These are phyloP conservation scores for Sclerotinia minor DNA, from an alignment of 2,329 filamentous ascomycete genomes.

Conservation along the genomic window DNA sequence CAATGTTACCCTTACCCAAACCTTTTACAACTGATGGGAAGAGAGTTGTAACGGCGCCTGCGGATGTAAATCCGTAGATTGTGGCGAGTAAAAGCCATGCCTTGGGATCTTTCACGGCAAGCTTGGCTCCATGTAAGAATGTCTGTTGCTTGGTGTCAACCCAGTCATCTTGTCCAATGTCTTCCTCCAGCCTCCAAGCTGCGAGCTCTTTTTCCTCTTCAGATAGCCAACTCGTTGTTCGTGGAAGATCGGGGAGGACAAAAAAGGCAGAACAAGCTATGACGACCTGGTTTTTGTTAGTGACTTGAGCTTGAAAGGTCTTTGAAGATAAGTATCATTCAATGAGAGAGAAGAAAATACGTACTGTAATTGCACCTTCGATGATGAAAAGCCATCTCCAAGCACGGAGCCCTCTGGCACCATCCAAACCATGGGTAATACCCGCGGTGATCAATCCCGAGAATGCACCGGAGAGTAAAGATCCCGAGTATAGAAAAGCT, in stretches of 20 bases:
- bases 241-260: conserved; percentile 54
- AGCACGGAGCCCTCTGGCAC: conserved; percentile 49
- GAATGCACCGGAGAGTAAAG: conserved; percentile 49
- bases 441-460: conserved; percentile 52
- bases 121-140: conserved; percentile 20
- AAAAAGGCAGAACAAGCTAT: conserved; percentile 30
- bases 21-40: conserved; percentile 31
- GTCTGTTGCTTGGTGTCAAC: conserved; percentile 23
- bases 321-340: background rate
- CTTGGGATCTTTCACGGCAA: conserved; percentile 20
- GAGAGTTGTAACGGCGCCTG: conserved; percentile 38
- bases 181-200: conserved; percentile 26
- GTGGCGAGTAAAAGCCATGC: conserved; percentile 23
- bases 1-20: background rate
- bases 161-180: conserved; percentile 25
- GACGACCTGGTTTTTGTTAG: conserved; percentile 13
- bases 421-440: conserved; percentile 50
- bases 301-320: background rate
- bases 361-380: conserved; percentile 46
- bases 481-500: conserved; percentile 49
- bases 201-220: conserved; percentile 49
- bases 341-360: background rate
- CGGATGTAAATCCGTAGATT: conserved; percentile 25
- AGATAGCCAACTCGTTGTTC: conserved; percentile 53
- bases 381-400: conserved; percentile 57